Conservation (phyloP, 2,329 filamentous ascomycete species). For the Epicoccum nigrum region DNA sequence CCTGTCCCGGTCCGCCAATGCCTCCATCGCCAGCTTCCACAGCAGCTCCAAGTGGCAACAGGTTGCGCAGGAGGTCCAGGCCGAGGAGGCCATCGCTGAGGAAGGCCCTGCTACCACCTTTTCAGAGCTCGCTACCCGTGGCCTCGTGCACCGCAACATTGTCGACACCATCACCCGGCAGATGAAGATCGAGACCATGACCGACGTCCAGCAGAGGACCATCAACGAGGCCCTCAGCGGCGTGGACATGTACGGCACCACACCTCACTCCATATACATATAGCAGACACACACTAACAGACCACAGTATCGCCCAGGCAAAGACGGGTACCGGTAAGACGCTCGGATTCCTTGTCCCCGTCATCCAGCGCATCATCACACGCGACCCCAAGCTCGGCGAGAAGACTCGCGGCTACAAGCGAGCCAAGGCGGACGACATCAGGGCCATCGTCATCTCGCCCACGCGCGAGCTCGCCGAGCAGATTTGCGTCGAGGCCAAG, state of each 20-base stretch:
- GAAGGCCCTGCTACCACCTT: constrained; percentile 51
- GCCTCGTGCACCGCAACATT: constrained; percentile 67
- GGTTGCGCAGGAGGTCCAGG: constrained; percentile 35
- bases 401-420: constrained; percentile 45
- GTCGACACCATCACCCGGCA: constrained; percentile 71
- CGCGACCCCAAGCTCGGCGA: constrained; percentile 66
- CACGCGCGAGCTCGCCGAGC: constrained; percentile 68
- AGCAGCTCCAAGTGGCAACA: constrained; percentile 48
- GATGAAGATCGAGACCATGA: constrained; percentile 86
- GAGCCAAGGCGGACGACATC: constrained; percentile 59
- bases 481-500: constrained; percentile 73
- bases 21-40: constrained; percentile 46
- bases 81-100: constrained; percentile 22
- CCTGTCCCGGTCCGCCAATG: constrained; percentile 26
- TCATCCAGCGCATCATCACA: constrained; percentile 77
- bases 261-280: background rate
- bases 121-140: constrained; percentile 50
- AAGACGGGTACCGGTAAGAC: constrained; percentile 98
- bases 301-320: constrained; percentile 75
- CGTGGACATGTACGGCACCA: constrained; percentile 72
- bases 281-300: constrained; percentile 19
- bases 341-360: constrained; percentile 85
- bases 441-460: constrained; percentile 67
- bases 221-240: constrained; percentile 81
- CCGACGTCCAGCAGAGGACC: constrained; percentile 85